These are phyloP conservation scores for Mortierella sp. DNA, from an alignment of 371 early-diverging fungal species.

Conservation along the genomic window DNA sequence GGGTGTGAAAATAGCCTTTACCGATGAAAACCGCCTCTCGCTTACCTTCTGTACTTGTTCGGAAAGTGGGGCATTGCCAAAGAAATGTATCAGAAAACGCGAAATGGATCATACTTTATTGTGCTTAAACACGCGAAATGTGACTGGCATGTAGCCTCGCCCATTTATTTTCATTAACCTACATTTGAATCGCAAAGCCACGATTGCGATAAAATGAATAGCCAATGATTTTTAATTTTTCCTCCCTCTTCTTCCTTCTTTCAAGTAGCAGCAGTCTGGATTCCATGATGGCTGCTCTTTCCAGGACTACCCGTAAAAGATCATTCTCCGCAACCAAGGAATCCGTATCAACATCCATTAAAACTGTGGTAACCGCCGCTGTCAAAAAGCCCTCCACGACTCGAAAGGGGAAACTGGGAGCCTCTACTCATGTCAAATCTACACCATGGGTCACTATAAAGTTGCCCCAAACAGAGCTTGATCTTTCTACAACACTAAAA, in stretches of 20 bases:
- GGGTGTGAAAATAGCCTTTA: no score
- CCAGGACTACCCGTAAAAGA: conserved; percentile 43
- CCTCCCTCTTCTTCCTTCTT: background rate
- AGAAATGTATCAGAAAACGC: no score
- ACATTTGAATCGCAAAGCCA: no score
- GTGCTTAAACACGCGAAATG: no score
- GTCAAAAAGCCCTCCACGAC: background rate
- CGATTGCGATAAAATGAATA: background rate
- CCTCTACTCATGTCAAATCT: conserved; percentile 16
- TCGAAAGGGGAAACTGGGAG: background rate
- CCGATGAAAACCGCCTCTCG: no score
- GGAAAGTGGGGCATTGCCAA: no score
- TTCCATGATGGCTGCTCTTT: conserved; percentile 25
- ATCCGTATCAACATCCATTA: background rate
- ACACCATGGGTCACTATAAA: conserved; percentile 71
- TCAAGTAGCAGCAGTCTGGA: background rate
- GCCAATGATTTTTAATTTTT: background rate
- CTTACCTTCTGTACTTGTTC: no score
- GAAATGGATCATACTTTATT: no score
- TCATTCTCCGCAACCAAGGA: conserved; percentile 22
- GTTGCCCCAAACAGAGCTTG: conserved; percentile 75
- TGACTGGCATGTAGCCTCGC: no score
- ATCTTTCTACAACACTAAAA: conserved; percentile 79
- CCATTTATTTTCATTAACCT: no score
- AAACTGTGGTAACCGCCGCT: background rate